Evolutionary conservation across 2,329 filamentous ascomycete genomes (phyloP), one percentile per base, ranked within the genome.

Genomic region (Nemania abortiva): DNA sequence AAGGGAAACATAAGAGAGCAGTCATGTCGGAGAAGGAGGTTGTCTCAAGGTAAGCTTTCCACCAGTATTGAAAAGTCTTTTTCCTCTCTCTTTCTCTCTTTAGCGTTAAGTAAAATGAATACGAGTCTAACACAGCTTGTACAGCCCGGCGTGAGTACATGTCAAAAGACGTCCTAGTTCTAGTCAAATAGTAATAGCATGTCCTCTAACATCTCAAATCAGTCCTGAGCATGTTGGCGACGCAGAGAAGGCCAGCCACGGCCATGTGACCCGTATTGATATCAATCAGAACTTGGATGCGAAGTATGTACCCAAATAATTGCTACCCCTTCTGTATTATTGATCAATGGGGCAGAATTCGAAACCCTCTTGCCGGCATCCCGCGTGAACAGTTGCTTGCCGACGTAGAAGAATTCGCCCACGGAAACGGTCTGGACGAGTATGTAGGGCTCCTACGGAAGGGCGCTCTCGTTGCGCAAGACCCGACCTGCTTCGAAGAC

Each of bases 391-490:
- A 85, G 65, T 82, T 90, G n/a, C 83, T 89, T 78, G 76, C 78
- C 49, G 85, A 90, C 71, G 89, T 76, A 47, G 75, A 88, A 55
- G 81, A 83, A 15, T 93, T 92, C 75, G 90, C 89, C 55, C 81
- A 82, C 11, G 80, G 85, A 45, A 86, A 91, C 71, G 84, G 84
- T 29, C 82, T 94, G 34, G 79, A 81, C 1, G 86, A 90, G 60
- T 84, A 90, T 72, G 79, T 87, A 3, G 80, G 83, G 3, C 76
- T 91, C 10, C 83, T 94, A 56, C 84, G 87, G 63, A 91, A 90
- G 74, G 92, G 91, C 22, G 92, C 92, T 3, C 84, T 95, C n/a
- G 87, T 94, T 27, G 92, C 92, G 2, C 91, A 93, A 77, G 88
- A 91, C 71, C 91, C 91, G 0, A 82, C 83, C 9, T 83, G 85